Evolutionary conservation across 2,329 filamentous ascomycete genomes (phyloP), one percentile per base, ranked within the genome.

Genomic region (Alternaria consortialis): DNA sequence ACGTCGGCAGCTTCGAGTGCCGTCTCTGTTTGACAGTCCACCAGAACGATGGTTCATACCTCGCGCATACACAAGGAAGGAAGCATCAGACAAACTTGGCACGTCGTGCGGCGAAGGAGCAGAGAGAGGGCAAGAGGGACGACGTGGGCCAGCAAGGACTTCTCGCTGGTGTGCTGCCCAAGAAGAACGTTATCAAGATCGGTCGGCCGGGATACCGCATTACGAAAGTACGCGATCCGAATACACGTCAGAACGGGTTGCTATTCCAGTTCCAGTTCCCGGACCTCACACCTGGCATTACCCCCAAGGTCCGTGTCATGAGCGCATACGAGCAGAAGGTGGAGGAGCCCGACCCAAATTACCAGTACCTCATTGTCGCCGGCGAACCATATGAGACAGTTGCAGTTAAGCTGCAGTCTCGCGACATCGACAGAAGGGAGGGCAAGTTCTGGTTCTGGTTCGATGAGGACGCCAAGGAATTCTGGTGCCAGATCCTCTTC

Each of bases 11-110:
- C 75, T 99, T 97, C 81, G 95, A 99, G 81, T 99, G 95, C 80
- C 92, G 95, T 31, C 90, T 99, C 40, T 99, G 95, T 77, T 85
- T 99, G 27, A 99, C 95, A 0, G 94, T 98, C 5, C 95, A 99
- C 85, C 95, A 99, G 77, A 99, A 99, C 80, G 95, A 99, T 83
- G 95, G 95, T 65, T 97, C 94, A 48, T 99, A 99, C 81, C 93
- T 99, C 69, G 95, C 95, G 1, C 95, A 99, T 82, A 99, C 95
- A 4, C 95, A 99, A 82, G 95, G 95, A 60, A 93, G 95, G 78
- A 99, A 99, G 83, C 95, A 99, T 82, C 95, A 99, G 83, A 98
- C 95, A 62, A 99, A 99, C 82, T 89, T 99, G 53, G 95, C 95
- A 29, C 90, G 95, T 9, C 92, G 95, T 74, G 95, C 94, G 7